Evolutionary conservation across 2,329 filamentous ascomycete species (phyloP).

Genomic region (Pseudocercospora fuligena): DNA sequence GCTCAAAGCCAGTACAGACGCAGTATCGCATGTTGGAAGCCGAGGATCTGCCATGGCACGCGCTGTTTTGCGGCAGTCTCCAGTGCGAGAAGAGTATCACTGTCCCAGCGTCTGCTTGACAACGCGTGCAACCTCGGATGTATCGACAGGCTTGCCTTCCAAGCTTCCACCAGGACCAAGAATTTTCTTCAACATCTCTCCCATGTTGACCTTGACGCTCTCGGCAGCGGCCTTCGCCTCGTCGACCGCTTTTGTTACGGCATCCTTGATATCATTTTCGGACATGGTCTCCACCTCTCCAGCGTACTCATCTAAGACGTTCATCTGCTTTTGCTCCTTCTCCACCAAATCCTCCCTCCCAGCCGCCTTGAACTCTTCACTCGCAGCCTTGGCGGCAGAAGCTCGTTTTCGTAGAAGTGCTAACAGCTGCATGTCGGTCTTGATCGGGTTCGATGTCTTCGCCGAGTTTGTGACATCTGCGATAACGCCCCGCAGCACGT

Average conservation of each 20-base stretch:
- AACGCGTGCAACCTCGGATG: constrained; percentile 62
- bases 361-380: constrained; percentile 66
- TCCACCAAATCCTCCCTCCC: constrained; percentile 70
- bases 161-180: constrained; percentile 57
- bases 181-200: constrained; percentile 68
- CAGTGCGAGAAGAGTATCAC: not conserved
- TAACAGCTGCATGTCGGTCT: constrained; percentile 71
- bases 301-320: constrained; percentile 69
- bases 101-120: constrained; percentile 55
- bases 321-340: constrained; percentile 70
- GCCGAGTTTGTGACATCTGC: constrained; percentile 74
- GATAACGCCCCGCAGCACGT: constrained; percentile 71
- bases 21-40: not conserved
- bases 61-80: not conserved
- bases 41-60: not conserved
- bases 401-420: constrained; percentile 69
- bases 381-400: constrained; percentile 62
- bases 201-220: constrained; percentile 58
- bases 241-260: constrained; percentile 60
- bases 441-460: constrained; percentile 73
- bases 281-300: constrained; percentile 62
- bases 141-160: constrained; percentile 69
- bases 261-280: constrained; percentile 61
- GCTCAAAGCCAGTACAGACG: not conserved
- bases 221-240: constrained; percentile 52